Evolutionary conservation across 768 basidiomycete genomes (phyloP).

Genomic region (Flagelloscypha sp.): DNA sequence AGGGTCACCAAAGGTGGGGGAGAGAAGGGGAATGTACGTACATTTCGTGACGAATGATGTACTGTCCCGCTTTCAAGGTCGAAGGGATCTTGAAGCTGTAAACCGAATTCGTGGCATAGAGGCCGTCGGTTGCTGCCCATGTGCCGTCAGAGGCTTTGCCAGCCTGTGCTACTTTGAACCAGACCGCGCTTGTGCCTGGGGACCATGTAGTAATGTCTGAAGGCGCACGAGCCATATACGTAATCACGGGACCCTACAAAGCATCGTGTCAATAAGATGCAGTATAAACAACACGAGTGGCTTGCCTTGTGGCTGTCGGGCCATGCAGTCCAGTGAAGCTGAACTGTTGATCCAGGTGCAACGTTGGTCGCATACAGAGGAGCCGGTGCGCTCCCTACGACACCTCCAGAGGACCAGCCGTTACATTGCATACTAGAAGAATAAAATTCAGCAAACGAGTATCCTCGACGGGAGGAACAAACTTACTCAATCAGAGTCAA

Average conservation of each 20-base stretch:
- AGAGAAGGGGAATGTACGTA: slow-evolving; percentile 12
- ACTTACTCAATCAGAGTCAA: slow-evolving; percentile 29
- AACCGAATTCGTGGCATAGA: slow-evolving; percentile 29
- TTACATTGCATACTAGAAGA: slow-evolving; percentile 21
- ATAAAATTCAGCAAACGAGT: slow-evolving; percentile 11
- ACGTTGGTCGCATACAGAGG: slow-evolving; percentile 31
- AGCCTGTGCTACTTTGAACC: slow-evolving; percentile 42
- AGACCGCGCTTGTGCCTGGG: slow-evolving; percentile 38
- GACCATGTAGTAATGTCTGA: slow-evolving; percentile 34
- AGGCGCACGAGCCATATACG: slow-evolving; percentile 39
- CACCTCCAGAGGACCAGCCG: slow-evolving; percentile 20
- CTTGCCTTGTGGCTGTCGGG: slow-evolving; percentile 21
- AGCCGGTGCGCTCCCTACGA: slow-evolving; percentile 28
- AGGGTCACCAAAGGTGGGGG: not conserved
- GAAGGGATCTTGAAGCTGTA: slow-evolving; percentile 41
- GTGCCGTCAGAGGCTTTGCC: slow-evolving; percentile 37
- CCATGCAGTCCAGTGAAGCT: slow-evolving; percentile 33
- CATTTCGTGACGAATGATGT: slow-evolving; percentile 43
- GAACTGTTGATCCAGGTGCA: slow-evolving; percentile 30
- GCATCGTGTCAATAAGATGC: not conserved
- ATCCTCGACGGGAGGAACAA: not conserved
- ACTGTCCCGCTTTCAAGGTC: slow-evolving; percentile 38
- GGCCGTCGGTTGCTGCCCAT: slow-evolving; percentile 36
- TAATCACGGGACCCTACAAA: slow-evolving; percentile 33
- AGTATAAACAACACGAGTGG: slow-evolving; percentile 7